Evolutionary conservation across 2,329 filamentous ascomycete species (phyloP).

Genomic region (Penicillium verrucosum): DNA sequence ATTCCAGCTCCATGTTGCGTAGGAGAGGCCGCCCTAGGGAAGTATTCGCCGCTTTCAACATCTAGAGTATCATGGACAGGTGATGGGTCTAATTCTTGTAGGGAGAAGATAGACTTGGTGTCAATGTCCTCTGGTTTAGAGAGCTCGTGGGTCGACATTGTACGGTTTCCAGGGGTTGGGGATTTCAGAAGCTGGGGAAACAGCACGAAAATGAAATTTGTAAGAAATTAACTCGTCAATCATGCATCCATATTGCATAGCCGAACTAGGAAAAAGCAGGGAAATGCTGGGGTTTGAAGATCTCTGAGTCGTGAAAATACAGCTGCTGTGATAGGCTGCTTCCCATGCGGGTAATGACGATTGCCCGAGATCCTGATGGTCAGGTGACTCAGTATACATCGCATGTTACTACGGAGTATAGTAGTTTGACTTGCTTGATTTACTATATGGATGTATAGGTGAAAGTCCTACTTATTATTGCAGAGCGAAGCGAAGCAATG

Average conservation of each 20-base stretch:
- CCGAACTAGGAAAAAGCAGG: constrained; percentile 9
- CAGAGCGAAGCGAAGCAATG: no score
- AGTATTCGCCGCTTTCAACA: constrained; percentile 52
- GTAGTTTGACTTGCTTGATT: not conserved
- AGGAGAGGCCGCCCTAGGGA: constrained; percentile 23
- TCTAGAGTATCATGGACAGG: constrained; percentile 63
- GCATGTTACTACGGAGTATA: not conserved
- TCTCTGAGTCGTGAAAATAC: constrained; percentile 12
- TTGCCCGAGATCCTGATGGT: not conserved
- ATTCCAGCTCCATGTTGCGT: constrained; percentile 16
- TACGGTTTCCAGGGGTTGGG: not conserved
- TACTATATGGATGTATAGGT: not conserved
- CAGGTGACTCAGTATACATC: not conserved
- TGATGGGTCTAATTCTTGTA: constrained; percentile 76
- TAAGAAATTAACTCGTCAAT: constrained; percentile 12
- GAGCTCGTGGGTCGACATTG: constrained; percentile 16
- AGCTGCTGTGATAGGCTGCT: constrained; percentile 15
- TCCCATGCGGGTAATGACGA: not conserved
- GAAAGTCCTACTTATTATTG: not conserved
- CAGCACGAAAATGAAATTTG: constrained; percentile 7
- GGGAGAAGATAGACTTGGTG: constrained; percentile 56
- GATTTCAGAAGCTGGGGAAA: not conserved
- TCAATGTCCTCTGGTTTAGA: constrained; percentile 31
- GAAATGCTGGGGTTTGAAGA: constrained; percentile 13
- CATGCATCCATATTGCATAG: constrained; percentile 4